These are phyloP conservation scores for Populus tremula DNA, from an alignment of 345 rosid genomes.

Conservation along the genomic window DNA sequence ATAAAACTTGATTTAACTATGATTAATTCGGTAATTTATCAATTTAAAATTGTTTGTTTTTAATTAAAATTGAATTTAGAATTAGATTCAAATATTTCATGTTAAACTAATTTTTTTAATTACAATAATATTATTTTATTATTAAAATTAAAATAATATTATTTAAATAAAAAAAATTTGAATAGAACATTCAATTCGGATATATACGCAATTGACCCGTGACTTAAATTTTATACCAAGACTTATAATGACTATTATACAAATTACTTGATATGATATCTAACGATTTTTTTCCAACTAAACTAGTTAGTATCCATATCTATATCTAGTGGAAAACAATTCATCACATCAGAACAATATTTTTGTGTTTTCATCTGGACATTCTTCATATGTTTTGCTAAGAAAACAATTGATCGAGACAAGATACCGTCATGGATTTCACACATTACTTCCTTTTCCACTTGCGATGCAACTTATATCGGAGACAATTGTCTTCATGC, in stretches of 20 bases:
- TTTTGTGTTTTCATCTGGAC: too few relatives aligned
- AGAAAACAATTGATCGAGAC: neutral
- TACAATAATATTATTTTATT: too few relatives aligned
- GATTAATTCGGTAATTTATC: too few relatives aligned
- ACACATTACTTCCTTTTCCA: neutral
- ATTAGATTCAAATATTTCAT: too few relatives aligned
- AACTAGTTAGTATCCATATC: neutral
- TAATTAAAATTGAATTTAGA: too few relatives aligned
- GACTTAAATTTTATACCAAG: too few relatives aligned
- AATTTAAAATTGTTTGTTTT: too few relatives aligned
- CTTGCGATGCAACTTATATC: neutral
- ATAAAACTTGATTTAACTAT: too few relatives aligned
- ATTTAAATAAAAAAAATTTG: too few relatives aligned
- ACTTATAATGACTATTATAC: neutral
- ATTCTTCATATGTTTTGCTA: neutral
- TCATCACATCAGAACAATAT: neutral
- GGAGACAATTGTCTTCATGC: neutral
- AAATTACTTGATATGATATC: too few relatives aligned
- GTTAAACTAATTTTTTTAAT: too few relatives aligned
- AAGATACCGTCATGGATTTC: neutral
- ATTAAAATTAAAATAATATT: too few relatives aligned
- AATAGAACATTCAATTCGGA: rapidly evolving
- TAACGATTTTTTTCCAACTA: neutral
- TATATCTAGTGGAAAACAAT: neutral
- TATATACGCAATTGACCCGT: rapidly evolving